phyloP scores from a whole-genome alignment of 1,284 basidiomycete genomes.

The Austroboletus niveus region DNA sequence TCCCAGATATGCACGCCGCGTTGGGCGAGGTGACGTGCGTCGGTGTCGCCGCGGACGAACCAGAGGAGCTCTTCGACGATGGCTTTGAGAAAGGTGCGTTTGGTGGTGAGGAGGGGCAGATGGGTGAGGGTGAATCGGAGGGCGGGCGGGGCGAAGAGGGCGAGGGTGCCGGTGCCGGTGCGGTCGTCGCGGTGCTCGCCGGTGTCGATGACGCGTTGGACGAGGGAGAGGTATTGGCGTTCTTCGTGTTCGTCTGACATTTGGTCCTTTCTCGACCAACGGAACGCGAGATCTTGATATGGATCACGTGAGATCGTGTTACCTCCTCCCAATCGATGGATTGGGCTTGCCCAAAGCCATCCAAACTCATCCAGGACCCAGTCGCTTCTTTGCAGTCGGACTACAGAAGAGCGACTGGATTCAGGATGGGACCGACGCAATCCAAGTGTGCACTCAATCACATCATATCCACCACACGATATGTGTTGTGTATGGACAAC shows the following conservation, averaged over 20 bases:
- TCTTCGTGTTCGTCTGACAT: constrained; percentile 63
- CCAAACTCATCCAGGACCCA: too few species aligned
- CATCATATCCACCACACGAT: too few species aligned
- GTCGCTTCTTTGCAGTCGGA: too few species aligned
- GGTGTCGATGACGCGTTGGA: constrained; percentile 67
- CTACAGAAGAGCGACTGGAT: too few species aligned
- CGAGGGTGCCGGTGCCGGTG: constrained; percentile 89
- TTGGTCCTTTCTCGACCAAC: too few species aligned
- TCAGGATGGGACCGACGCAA: too few species aligned
- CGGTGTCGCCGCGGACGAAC: constrained; percentile 89
- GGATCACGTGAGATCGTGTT: too few species aligned
- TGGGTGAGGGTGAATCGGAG: constrained; percentile 83
- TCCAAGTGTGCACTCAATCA: too few species aligned
- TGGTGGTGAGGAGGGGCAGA: constrained; percentile 92
- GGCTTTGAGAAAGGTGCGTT: constrained; percentile 89
- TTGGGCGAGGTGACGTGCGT: constrained; percentile 74
- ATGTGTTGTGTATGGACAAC: too few species aligned
- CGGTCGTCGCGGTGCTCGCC: constrained; percentile 84
- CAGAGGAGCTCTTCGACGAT: constrained; percentile 95
- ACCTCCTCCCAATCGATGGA: too few species aligned
- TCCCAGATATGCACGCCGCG: constrained; percentile 98
- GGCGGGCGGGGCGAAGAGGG: constrained; percentile 86
- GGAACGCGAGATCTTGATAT: too few species aligned
- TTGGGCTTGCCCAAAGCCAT: too few species aligned
- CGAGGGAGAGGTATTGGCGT: constrained; percentile 82